phyloP scores from a whole-genome alignment of 2,329 filamentous ascomycete genomes.

The Monosporascus sp. region DNA sequence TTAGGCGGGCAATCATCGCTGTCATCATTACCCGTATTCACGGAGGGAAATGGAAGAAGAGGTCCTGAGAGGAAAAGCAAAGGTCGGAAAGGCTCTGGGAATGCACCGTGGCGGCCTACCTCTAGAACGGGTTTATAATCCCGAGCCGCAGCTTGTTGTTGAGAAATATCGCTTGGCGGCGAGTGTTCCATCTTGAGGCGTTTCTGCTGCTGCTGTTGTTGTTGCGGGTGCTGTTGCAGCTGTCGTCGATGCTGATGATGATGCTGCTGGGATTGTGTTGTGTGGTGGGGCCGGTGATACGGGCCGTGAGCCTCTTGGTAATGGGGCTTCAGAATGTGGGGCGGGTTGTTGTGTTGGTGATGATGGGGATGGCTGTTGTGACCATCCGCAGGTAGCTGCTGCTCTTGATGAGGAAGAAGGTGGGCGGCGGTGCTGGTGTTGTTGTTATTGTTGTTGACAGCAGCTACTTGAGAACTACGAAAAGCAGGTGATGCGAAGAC shows the following conservation, averaged over 20 bases:
- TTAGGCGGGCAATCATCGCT: background rate
- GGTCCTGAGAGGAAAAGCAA: background rate
- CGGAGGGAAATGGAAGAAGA: background rate
- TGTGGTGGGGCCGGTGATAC: constrained; percentile 8
- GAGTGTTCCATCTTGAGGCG: constrained; percentile 33
- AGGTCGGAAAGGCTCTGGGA: background rate
- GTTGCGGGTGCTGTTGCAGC: constrained; percentile 9
- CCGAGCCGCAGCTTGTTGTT: constrained; percentile 56
- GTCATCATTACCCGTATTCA: background rate
- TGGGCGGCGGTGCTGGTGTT: background rate
- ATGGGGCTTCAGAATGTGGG: constrained; percentile 6
- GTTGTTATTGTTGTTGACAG: constrained; percentile 13
- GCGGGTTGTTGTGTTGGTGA: constrained; percentile 15
- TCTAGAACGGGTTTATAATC: constrained; percentile 54
- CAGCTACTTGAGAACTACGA: constrained; percentile 7
- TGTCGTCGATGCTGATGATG: constrained; percentile 7
- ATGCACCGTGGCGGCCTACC: constrained; percentile 33
- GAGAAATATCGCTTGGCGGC: constrained; percentile 41
- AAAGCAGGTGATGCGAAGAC: constrained; percentile 20
- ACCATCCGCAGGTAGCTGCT: constrained; percentile 1
- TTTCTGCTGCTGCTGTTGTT: constrained; percentile 4
- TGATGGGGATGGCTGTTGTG: constrained; percentile 16
- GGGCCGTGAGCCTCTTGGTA: constrained; percentile 7
- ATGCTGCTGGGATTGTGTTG: constrained; percentile 8
- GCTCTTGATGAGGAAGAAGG: constrained; percentile 9